Percentiles rank a stretch among this genome's conserved stretches.
phyloP scores from a whole-genome alignment of 345 rosid species.

The Sonneratia caseolaris region DNA sequence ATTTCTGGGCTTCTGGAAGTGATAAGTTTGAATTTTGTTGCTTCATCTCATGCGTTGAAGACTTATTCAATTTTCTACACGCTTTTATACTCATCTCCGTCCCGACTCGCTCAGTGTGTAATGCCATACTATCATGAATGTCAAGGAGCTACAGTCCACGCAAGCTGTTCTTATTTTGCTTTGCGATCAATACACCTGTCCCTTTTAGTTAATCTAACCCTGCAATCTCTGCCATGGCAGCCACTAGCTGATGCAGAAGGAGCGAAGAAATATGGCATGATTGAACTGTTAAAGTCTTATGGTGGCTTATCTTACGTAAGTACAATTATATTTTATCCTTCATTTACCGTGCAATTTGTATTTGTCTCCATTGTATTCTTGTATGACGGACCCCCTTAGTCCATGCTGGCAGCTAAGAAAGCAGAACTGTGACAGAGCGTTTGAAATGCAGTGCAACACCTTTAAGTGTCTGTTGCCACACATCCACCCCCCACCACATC shows the following conservation, averaged over 20 bases:
- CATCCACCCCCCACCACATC: no score
- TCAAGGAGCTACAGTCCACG: not conserved
- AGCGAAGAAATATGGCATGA: constrained; percentile 71
- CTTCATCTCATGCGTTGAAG: no score
- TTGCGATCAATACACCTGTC: not conserved
- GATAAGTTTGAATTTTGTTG: no score
- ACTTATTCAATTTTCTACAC: no score
- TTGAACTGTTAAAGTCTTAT: constrained; percentile 59
- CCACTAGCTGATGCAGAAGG: constrained; percentile 99
- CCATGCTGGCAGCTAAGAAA: no score
- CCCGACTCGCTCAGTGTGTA: not conserved
- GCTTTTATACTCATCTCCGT: no score
- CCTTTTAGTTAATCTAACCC: not conserved
- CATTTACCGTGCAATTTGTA: not conserved
- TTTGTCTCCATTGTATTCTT: not conserved
- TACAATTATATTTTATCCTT: constrained; percentile 4
- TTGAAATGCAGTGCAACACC: not conserved
- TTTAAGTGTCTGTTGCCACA: not conserved
- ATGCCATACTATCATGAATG: not conserved
- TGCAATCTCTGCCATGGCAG: constrained; percentile 27
- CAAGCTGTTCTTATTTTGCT: not conserved
- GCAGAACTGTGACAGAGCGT: not conserved
- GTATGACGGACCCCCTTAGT: no score
- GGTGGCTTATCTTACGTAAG: constrained; percentile 94
- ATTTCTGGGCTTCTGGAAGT: no score